These are phyloP conservation scores for Crithidia acanthocephali DNA, from an alignment of 208 protist species.

Conservation along the genomic window DNA sequence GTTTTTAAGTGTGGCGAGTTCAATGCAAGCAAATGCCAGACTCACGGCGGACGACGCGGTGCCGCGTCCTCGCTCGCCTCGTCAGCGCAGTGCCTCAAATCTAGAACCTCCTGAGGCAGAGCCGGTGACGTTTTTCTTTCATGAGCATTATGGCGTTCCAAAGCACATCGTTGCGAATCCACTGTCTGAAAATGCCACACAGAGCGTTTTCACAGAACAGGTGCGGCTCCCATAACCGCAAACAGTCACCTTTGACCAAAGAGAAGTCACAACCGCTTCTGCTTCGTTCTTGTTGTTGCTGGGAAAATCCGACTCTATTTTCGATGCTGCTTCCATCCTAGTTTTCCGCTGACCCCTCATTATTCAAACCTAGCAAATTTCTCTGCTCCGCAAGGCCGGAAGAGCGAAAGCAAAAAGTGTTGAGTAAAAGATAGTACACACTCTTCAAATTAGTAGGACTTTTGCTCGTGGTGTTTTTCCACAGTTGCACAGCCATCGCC, in stretches of 20 bases:
- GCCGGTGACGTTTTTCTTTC: slow-evolving; percentile 12
- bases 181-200: not conserved
- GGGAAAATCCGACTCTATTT: too few relatives aligned
- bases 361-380: too few relatives aligned
- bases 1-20: too few relatives aligned
- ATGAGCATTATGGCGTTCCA: slow-evolving; percentile 7
- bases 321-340: too few relatives aligned
- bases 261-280: not conserved
- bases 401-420: too few relatives aligned
- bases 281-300: slow-evolving; percentile 1
- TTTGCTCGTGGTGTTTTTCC: too few relatives aligned
- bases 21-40: not conserved
- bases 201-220: slow-evolving; percentile 4
- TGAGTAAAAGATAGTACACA: too few relatives aligned
- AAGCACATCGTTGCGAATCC: not conserved
- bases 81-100: not conserved
- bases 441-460: too few relatives aligned
- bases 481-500: too few relatives aligned
- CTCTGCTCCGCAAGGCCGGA: too few relatives aligned
- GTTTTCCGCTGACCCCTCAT: not conserved
- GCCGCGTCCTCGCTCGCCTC: not conserved
- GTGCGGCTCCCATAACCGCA: slow-evolving; percentile 7
- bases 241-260: not conserved
- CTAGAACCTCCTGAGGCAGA: not conserved
- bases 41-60: not conserved